Evolutionary conservation across 2,329 filamentous ascomycete species (phyloP), one percentile per base, ranked within the genome.

Genomic region (Sphaerulina vaccinii): DNA sequence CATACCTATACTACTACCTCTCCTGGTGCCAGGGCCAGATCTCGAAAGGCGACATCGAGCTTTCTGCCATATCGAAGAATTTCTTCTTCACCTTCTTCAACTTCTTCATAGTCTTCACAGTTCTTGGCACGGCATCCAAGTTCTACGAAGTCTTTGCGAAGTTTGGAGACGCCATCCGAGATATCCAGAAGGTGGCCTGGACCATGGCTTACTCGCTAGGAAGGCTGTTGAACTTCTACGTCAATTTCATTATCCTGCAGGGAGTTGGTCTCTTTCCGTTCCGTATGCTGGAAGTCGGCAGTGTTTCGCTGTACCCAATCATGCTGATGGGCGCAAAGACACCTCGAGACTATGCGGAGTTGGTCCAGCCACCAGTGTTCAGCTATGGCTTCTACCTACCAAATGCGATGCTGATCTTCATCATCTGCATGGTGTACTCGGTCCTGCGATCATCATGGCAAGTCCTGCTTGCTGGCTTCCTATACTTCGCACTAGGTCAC

Each of bases 41-140:
- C 45, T 97, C 93, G 0, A 88, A 90, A 62, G 90, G 90, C 38
- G 93, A 99, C 56, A 85, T 99, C 18, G 93, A 97, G 70, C 79
- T 99, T 5, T 97, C 93, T 0, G 79, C 95, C 38, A 92, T 99
- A 59, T 96, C 90, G 48, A 99, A 99, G 75, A 99, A 97, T 71
- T 99, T 97, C 74, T 67, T 97, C 78, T 99, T 99, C 69, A 91
- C 88, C 8, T 99, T 99, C 72, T 97, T 99, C 81, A 99, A 99
- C 72, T 89, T 97, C 51, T 99, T 99, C 72, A 81, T 97, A 44
- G 83, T 97, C 38, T 96, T 97, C 69, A 95, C 92, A 1, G 80
- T 93, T 21, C 88, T 95, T 39, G 88, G 87, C 48, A 90, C 90
- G 3, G 89, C 83, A 1, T 83, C 86, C 33, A 83, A 85, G 48